A percentile compares a stretch with the other conserved stretches of the same genome.
Evolutionary conservation across 2,329 filamentous ascomycete species (phyloP).

Genomic region (Paradendryphiella salina): DNA sequence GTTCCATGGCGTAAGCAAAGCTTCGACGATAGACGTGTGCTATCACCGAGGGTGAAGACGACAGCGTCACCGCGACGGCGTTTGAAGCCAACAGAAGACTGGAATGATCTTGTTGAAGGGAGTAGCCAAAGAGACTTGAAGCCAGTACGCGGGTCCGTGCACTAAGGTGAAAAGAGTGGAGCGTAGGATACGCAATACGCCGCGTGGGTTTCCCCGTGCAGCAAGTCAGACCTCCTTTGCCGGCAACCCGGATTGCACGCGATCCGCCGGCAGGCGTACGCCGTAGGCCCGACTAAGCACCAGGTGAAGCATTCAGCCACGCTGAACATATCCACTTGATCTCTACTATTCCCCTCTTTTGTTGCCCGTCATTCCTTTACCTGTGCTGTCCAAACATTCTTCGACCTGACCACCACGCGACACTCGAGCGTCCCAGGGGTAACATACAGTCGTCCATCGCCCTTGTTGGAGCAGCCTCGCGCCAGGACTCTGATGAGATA

Average conservation of each 20-base stretch:
- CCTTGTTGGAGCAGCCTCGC: not conserved
- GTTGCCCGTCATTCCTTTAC: constrained; percentile 4
- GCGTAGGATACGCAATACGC: constrained; percentile 10
- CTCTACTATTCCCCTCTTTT: constrained; percentile 5
- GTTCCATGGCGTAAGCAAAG: not conserved
- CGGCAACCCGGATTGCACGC: constrained; percentile 6
- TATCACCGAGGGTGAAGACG: not conserved
- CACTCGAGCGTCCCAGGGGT: not conserved
- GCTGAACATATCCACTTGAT: constrained; percentile 1
- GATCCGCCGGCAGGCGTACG: constrained; percentile 5
- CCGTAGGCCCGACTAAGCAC: constrained; percentile 7
- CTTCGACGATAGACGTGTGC: too few relatives aligned
- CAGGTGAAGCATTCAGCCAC: constrained; percentile 4
- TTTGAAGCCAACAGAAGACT: too few relatives aligned
- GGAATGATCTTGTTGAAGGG: too few relatives aligned
- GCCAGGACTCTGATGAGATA: not conserved
- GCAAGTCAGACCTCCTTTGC: constrained; percentile 13
- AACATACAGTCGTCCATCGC: not conserved
- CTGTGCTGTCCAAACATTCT: not conserved
- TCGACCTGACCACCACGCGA: not conserved
- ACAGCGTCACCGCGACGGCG: not conserved
- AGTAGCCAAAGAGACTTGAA: too few relatives aligned
- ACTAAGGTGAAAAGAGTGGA: constrained; percentile 5
- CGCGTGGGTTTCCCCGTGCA: constrained; percentile 2
- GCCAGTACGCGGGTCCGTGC: constrained; percentile 1